These are phyloP conservation scores for Neofusicoccum cordaticola DNA, from an alignment of 2,329 filamentous ascomycete species.

Conservation along the genomic window DNA sequence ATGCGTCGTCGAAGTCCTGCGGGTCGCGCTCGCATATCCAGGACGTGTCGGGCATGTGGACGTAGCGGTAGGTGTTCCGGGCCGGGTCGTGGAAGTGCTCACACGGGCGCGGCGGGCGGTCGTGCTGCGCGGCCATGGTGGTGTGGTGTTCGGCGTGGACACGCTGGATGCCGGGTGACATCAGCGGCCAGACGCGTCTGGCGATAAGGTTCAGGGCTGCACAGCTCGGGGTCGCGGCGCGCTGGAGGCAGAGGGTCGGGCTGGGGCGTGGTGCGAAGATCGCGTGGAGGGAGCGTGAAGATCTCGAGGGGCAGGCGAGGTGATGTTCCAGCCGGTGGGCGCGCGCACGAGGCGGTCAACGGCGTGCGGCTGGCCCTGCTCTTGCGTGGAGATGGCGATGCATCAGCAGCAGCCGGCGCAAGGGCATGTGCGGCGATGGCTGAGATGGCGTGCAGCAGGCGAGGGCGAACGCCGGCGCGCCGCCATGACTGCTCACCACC, in stretches of 20 bases:
- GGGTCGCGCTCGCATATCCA: slow-evolving; percentile 15
- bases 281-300: slow-evolving; percentile 4
- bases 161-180: slow-evolving; percentile 15
- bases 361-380: not conserved
- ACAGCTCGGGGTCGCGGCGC: not conserved
- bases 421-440: not conserved
- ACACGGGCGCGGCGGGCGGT: not conserved
- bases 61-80: slow-evolving; percentile 9
- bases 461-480: not conserved
- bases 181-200: not conserved
- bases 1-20: slow-evolving; percentile 15
- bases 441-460: not conserved
- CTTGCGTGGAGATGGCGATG: not conserved
- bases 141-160: not conserved
- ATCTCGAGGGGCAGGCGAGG: slow-evolving; percentile 11
- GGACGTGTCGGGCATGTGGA: slow-evolving; percentile 10
- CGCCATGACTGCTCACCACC: not conserved
- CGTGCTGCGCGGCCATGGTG: slow-evolving; percentile 8
- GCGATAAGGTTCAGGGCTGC: not conserved
- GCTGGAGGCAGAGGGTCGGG: not conserved
- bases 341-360: slow-evolving; percentile 16
- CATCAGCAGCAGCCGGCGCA: not conserved
- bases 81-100: slow-evolving; percentile 16
- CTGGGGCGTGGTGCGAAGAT: slow-evolving; percentile 12
- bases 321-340: not conserved